phyloP scores from a whole-genome alignment of 192 early-diverging fungal species.

The Pecoramyces ruminantium region DNA sequence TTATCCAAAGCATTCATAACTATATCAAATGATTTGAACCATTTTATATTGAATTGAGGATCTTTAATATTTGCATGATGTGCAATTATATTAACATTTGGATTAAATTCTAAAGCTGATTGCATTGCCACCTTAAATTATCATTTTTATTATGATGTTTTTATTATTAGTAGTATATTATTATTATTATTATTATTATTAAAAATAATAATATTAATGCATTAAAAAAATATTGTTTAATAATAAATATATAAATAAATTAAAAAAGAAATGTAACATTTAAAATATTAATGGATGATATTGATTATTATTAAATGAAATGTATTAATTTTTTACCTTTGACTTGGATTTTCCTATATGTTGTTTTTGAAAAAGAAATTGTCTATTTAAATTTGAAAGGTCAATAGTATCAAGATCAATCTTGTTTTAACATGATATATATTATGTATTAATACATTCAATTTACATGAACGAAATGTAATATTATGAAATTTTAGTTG shows the following conservation, averaged over 20 bases:
- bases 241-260: no score
- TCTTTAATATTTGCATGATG: slow-evolving; percentile 83
- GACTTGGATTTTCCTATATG: slow-evolving; percentile 91
- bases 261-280: no score
- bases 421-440: no score
- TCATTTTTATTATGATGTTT: no score
- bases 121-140: slow-evolving; percentile 53
- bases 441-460: no score
- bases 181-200: no score
- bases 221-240: no score
- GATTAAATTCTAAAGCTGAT: slow-evolving; percentile 75
- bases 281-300: background rate
- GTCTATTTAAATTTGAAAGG: slow-evolving; percentile 94
- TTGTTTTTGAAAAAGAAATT: slow-evolving; percentile 90
- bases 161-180: no score
- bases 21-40: slow-evolving; percentile 76
- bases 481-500: no score
- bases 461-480: no score
- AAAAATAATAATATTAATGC: no score
- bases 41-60: slow-evolving; percentile 59
- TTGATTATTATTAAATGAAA: no score
- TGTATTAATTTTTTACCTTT: slow-evolving; percentile 25
- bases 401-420: slow-evolving; percentile 98
- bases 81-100: slow-evolving; percentile 49
- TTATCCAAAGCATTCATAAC: slow-evolving; percentile 97